Evolutionary conservation across 768 basidiomycete species (phyloP).

Genomic region (Pisolithus sp.): DNA sequence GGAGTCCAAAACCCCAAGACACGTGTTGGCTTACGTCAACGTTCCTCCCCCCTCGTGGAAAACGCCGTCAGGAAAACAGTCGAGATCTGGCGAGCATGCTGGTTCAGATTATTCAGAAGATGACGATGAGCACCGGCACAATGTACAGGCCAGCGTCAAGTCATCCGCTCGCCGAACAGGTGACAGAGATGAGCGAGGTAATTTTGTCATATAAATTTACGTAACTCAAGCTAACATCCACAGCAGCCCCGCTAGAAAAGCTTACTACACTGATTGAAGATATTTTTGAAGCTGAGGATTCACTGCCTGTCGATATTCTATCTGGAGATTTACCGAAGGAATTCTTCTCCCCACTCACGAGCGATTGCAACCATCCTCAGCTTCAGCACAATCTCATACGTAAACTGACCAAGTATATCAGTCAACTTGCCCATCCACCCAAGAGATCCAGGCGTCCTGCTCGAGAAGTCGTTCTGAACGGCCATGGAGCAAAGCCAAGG

Average conservation of each 20-base stretch:
- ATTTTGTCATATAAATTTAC: not conserved
- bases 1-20: constrained; percentile 23
- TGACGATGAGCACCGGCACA: constrained; percentile 15
- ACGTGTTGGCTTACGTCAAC: constrained; percentile 29
- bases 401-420: constrained; percentile 66
- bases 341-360: constrained; percentile 58
- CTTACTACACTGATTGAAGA: constrained; percentile 74
- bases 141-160: constrained; percentile 28
- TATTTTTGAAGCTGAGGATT: constrained; percentile 77
- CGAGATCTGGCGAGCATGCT: constrained; percentile 29
- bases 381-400: constrained; percentile 52
- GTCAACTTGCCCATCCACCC: constrained; percentile 58
- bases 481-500: constrained; percentile 37
- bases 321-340: constrained; percentile 47
- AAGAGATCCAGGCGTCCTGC: constrained; percentile 56
- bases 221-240: constrained; percentile 3
- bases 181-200: constrained; percentile 74
- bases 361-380: constrained; percentile 53
- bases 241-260: constrained; percentile 64
- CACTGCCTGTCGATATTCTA: constrained; percentile 51
- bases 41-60: constrained; percentile 25
- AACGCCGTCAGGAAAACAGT: constrained; percentile 21
- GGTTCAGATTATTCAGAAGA: constrained; percentile 54
- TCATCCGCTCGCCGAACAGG: constrained; percentile 57
- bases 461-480: constrained; percentile 29